Evolutionary conservation across 2,329 filamentous ascomycete genomes (phyloP).

Genomic region (Orbilia ellipsospora): DNA sequence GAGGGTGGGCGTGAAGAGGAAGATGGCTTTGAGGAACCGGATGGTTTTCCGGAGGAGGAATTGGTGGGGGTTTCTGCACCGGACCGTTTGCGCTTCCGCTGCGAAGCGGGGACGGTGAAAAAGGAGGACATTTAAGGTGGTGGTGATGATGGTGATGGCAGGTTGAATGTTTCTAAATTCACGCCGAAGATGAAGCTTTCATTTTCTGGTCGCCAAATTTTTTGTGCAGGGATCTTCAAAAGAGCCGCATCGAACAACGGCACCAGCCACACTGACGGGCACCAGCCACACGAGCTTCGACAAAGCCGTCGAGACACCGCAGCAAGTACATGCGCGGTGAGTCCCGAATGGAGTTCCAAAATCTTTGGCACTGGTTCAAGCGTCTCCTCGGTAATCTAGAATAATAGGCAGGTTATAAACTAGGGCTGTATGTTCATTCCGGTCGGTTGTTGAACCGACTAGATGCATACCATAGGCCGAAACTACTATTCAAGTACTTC

Average conservation of each 20-base stretch:
- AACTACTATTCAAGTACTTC: too few species aligned
- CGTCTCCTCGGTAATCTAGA: too few species aligned
- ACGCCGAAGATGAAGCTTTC: constrained; percentile 17
- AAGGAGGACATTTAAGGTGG: constrained; percentile 82
- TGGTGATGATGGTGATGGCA: neutral
- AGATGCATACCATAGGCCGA: too few species aligned
- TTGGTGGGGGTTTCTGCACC: constrained; percentile 65
- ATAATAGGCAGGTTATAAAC: too few species aligned
- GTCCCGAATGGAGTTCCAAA: too few species aligned
- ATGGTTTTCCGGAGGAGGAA: constrained; percentile 64
- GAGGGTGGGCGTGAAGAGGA: constrained; percentile 65
- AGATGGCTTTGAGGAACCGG: constrained; percentile 61
- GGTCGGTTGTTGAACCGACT: too few species aligned
- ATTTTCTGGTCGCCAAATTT: constrained; percentile 29
- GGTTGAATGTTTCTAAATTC: neutral
- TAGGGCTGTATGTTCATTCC: too few species aligned
- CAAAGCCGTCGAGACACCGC: too few species aligned
- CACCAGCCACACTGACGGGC: constrained; percentile 16
- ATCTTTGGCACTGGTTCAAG: too few species aligned
- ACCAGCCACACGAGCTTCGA: too few species aligned
- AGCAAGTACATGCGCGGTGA: too few species aligned
- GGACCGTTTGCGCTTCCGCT: constrained; percentile 87
- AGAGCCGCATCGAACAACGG: constrained; percentile 30
- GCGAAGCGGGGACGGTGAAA: constrained; percentile 86
- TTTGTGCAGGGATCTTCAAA: constrained; percentile 50